Percentiles rank a stretch among this genome's conserved stretches.
These are phyloP conservation scores for Cytauxzoon felis DNA, from an alignment of 169 alveolate species.

Conservation along the genomic window DNA sequence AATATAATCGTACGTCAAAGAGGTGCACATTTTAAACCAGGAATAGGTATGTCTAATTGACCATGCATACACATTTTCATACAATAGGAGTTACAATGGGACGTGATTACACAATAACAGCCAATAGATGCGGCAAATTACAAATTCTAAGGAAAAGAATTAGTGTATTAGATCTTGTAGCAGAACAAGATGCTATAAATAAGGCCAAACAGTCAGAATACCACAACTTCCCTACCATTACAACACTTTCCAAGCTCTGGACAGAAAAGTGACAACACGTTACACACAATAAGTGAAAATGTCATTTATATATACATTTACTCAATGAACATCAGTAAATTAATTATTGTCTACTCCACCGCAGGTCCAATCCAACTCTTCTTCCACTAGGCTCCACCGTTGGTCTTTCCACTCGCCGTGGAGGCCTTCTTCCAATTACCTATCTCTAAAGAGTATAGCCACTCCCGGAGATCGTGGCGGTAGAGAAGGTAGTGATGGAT, in stretches of 20 bases:
- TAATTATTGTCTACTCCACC: too few relatives aligned
- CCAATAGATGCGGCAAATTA: slow-evolving; percentile 65
- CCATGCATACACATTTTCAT: background rate
- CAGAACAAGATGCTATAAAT: slow-evolving; percentile 55
- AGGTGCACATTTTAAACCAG: slow-evolving; percentile 82
- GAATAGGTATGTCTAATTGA: slow-evolving; percentile 67
- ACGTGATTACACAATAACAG: slow-evolving; percentile 69
- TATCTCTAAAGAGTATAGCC: too few relatives aligned
- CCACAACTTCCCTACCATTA: slow-evolving; percentile 60
- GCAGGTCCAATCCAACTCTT: too few relatives aligned
- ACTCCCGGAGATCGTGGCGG: too few relatives aligned
- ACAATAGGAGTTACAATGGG: slow-evolving; percentile 62
- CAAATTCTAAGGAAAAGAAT: slow-evolving; percentile 65
- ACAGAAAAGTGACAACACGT: slow-evolving; percentile 36
- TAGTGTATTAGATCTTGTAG: slow-evolving; percentile 64
- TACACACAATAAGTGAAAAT: too few relatives aligned
- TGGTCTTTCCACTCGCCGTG: too few relatives aligned
- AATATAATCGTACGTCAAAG: slow-evolving; percentile 81
- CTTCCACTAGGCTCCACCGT: too few relatives aligned
- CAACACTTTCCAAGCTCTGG: slow-evolving; percentile 68
- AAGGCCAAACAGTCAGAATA: slow-evolving; percentile 23
- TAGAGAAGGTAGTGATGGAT: too few relatives aligned
- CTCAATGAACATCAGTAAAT: too few relatives aligned
- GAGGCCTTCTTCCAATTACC: too few relatives aligned
- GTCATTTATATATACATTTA: too few relatives aligned